Evolutionary conservation across 768 basidiomycete species (phyloP).

Genomic region (Leucocoprinus leucothites): DNA sequence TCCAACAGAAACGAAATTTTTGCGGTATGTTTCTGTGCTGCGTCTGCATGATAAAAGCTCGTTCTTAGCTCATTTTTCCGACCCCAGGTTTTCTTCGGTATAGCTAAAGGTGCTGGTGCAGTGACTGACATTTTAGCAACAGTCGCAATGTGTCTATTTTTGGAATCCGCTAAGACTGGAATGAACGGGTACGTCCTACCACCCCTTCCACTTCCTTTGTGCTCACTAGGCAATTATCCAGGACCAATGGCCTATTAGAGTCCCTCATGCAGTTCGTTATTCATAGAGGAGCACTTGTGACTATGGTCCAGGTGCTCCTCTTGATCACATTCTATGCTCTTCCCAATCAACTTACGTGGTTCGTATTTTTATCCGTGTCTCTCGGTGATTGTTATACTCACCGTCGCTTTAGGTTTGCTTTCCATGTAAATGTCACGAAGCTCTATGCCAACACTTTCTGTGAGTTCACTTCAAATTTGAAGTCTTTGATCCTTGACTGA

Average conservation of each 20-base stretch:
- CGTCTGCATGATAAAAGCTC: neutral
- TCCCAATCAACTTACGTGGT: constrained; percentile 37
- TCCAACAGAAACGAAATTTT: constrained; percentile 26
- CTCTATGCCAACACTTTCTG: constrained; percentile 50
- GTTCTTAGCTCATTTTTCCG: too few species aligned
- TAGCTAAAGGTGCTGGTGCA: constrained; percentile 43
- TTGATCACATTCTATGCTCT: constrained; percentile 39
- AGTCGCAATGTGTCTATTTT: constrained; percentile 38
- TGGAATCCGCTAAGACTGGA: constrained; percentile 34
- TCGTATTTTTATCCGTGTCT: neutral
- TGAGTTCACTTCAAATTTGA: constrained; percentile 29
- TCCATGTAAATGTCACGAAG: constrained; percentile 46
- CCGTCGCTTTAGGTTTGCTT: constrained; percentile 36
- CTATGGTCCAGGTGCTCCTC: constrained; percentile 37
- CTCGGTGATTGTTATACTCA: too few species aligned
- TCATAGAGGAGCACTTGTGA: constrained; percentile 42
- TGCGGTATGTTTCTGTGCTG: constrained; percentile 19
- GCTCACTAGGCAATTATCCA: constrained; percentile 14
- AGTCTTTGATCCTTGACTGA: too few species aligned
- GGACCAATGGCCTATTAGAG: constrained; percentile 38
- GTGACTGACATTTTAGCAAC: constrained; percentile 42
- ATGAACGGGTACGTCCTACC: constrained; percentile 26
- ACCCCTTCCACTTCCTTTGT: neutral
- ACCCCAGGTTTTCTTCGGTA: constrained; percentile 39
- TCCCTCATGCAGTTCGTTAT: constrained; percentile 37